Evolutionary conservation across 176 grass and related monocot species (phyloP), one percentile per base, ranked within the genome.

Genomic region (Poa pratensis): DNA sequence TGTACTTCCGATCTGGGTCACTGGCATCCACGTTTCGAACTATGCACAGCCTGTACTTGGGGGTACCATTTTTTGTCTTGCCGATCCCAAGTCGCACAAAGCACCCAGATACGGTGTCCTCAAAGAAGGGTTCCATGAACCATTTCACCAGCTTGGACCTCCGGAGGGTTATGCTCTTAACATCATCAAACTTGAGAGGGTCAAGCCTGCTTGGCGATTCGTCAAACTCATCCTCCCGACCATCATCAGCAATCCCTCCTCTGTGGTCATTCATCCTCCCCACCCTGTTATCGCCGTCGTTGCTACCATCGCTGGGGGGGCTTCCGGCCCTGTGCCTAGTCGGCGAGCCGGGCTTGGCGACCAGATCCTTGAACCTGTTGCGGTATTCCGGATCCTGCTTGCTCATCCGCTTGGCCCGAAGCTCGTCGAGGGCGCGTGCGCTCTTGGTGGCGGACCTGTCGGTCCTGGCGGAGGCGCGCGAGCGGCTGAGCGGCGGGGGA

Each of bases 81-180:
- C 93, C 93, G 70, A 98, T 92, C 26, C 93, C 93, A 68, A 98
- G 90, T 4, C 93, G 83, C 67, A 98, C 93, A 70, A 95, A 98
- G 64, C 96, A 98, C 43, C 93, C 93, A 46, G 79, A 49, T 26
- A 96, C 69, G 1, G 94, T 87, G 4, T 94, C 96, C 81, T 98
- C 96, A 34, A 98, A 98, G 76, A 98, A 98, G 18, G 96, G 96
- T 75, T 98, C 96, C 93, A 95, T 92, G 88, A 94, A 98, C 96
- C 96, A 98, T 76, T 95, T 98, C 32, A 94, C 91, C 50, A 98
- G 88, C 75, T 93, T 92, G 45, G 91, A 90, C 84, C 93, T 90
- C 32, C 89, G 83, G 24, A 98, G 89, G 28, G 96, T 98, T 76
- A 98, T 98, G 55, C 86, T 87, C 62, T 77, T 92, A 5, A 95